phyloP scores from a whole-genome alignment of 148 eudicot genomes.

The Chenopodium formosanum region DNA sequence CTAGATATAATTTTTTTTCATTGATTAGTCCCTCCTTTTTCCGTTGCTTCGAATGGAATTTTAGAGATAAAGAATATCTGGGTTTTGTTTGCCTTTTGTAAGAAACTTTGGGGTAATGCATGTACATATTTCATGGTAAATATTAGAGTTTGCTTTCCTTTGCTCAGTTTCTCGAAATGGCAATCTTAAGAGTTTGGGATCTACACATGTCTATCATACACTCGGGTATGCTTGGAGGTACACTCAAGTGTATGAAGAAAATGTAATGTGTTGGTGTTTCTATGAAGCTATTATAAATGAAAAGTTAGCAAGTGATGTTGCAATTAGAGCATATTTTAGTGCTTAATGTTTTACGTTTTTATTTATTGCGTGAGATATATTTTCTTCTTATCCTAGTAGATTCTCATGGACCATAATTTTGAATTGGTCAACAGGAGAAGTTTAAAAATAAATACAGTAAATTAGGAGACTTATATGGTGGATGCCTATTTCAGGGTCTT shows the following conservation, averaged over 20 bases:
- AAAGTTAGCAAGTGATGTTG: background rate
- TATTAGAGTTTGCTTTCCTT: background rate
- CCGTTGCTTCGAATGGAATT: conserved; percentile 15
- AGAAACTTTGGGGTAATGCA: conserved; percentile 24
- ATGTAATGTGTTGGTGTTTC: background rate
- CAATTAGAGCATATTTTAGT: conserved; percentile 13
- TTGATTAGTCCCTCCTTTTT: conserved; percentile 21
- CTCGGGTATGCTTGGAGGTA: background rate
- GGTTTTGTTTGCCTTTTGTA: conserved; percentile 19
- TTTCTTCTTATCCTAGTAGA: background rate
- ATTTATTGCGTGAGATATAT: background rate
- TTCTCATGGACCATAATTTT: background rate
- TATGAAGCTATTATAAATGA: background rate
- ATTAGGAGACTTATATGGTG: background rate
- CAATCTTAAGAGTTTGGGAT: conserved; percentile 7
- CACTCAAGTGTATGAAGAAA: background rate
- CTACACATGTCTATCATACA: background rate
- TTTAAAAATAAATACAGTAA: background rate
- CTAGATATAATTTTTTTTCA: conserved; percentile 20
- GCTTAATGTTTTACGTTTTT: background rate
- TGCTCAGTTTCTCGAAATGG: background rate
- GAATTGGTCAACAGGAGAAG: background rate
- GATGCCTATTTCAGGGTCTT: background rate
- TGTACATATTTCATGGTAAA: conserved; percentile 23
- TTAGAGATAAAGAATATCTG: conserved; percentile 16